These are phyloP conservation scores for Umbelopsis sp. DNA, from an alignment of 371 early-diverging fungal species.

Conservation along the genomic window DNA sequence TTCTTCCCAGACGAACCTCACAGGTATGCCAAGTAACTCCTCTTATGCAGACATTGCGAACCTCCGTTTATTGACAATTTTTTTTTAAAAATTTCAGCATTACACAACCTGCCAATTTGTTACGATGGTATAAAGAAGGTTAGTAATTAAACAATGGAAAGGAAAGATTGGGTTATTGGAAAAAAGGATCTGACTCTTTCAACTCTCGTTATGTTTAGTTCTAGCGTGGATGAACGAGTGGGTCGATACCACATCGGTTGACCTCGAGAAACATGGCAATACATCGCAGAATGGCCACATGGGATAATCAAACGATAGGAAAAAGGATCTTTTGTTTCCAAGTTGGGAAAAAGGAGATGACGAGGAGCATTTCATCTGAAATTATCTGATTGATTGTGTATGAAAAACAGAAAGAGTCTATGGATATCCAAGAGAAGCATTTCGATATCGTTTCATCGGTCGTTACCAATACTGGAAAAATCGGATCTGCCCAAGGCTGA, in stretches of 20 bases:
- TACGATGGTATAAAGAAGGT: conserved; percentile 67
- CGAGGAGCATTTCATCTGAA: too few relatives aligned
- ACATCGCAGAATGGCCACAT: neutral
- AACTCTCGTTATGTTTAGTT: neutral
- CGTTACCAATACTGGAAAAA: too few relatives aligned
- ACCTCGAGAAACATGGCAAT: neutral
- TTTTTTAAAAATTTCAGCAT: neutral
- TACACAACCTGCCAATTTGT: conserved; percentile 52
- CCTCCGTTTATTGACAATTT: conserved; percentile 27
- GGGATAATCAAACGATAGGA: too few relatives aligned
- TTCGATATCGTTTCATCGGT: too few relatives aligned
- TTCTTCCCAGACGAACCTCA: conserved; percentile 44
- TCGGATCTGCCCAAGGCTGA: too few relatives aligned
- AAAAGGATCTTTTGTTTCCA: too few relatives aligned
- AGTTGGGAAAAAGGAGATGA: too few relatives aligned
- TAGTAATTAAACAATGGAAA: neutral
- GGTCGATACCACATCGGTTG: conserved; percentile 27
- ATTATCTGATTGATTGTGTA: too few relatives aligned
- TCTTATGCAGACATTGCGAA: conserved; percentile 46
- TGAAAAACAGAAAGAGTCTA: too few relatives aligned
- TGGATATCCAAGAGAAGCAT: too few relatives aligned
- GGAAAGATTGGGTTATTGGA: too few relatives aligned
- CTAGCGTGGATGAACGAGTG: conserved; percentile 67
- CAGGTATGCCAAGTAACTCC: neutral
- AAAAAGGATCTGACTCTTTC: too few relatives aligned